Conservation (phyloP, 257 asterid genomes). For the Forsythia viridissima region DNA sequence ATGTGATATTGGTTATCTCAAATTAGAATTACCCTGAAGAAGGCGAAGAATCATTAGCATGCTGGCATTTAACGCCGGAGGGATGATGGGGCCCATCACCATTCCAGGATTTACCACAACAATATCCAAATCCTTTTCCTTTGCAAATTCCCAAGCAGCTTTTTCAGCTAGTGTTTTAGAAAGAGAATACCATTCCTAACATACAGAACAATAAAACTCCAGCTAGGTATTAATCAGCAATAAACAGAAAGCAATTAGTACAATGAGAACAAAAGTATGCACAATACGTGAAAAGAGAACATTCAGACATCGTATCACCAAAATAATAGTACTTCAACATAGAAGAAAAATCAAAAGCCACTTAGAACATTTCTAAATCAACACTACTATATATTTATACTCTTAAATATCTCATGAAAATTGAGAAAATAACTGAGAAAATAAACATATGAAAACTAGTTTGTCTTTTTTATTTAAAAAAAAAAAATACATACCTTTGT, state of each 20-base stretch:
- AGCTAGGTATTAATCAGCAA: not conserved
- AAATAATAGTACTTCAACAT: not conserved
- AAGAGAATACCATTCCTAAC: slow-evolving; percentile 82
- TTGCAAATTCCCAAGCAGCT: slow-evolving; percentile 92
- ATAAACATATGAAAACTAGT: not conserved
- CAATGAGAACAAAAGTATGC: not conserved
- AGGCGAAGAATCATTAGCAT: slow-evolving; percentile 72
- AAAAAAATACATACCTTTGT: not conserved
- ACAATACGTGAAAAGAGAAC: not conserved
- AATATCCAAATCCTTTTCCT: slow-evolving; percentile 65
- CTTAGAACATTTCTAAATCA: not conserved
- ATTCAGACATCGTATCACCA: not conserved
- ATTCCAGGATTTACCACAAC: slow-evolving; percentile 91
- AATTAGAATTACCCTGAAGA: slow-evolving; percentile 63
- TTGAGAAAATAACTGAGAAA: not conserved
- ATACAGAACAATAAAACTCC: slow-evolving; percentile 17
- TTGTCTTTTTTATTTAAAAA: not conserved
- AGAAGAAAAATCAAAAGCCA: not conserved
- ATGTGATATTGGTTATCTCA: not conserved
- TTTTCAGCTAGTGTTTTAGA: slow-evolving; percentile 86
- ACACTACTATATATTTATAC: not conserved
- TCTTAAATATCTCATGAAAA: not conserved
- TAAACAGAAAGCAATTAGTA: not conserved
- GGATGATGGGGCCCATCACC: slow-evolving; percentile 75
- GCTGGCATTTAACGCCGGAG: slow-evolving; percentile 76